Base-by-base conservation (phyloP, 176 grass and related monocot species). In the Carex parvula region DNA sequence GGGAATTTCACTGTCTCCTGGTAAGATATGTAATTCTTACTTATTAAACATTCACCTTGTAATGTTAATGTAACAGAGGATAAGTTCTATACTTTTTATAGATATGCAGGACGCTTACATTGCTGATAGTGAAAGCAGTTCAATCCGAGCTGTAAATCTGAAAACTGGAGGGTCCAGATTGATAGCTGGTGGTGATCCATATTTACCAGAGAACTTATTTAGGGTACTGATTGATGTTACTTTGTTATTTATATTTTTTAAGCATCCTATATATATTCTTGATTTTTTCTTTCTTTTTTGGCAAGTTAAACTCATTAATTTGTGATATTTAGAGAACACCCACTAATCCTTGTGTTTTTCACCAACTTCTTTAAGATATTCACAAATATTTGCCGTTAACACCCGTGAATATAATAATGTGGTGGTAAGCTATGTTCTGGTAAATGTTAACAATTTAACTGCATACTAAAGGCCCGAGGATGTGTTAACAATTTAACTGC, bases 101-200 rank as follows among this genome's bases (percentile, higher is more conserved):
- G 96, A 87, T 89, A 88, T 87, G 70, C 82, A 90, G 88, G 89
- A 95, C 77, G 72, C 92, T 68, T 90, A 90, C 88, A 84, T 98
- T 85, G 96, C 93, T 86, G 96, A 98, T 85, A 98, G 96, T 89
- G 96, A 98, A 90, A 98, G 93, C 81, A 95, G 96, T 86, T 98
- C 96, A 60, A 93, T 98, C 86, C 87, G 96, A 92, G 89, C 77
- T 80, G 91, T 98, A 92, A 90, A 93, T 92, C 72, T 95, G 84
- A 95, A 92, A 79, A 89, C 89, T 81, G 96, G 96, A 81, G 91
- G 93, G 35, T 98, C 96, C 73, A 95, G 86, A 88, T 90, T 88
- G 83, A 90, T 98, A 60, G 96, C 91, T 87, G 96, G 96, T 84
- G 95, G 96, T 53, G 96, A 98, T 72, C 85, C 93, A 70, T 68